Evolutionary conservation across 2,329 filamentous ascomycete species (phyloP).

Genomic region (Aureobasidium leucospermi): DNA sequence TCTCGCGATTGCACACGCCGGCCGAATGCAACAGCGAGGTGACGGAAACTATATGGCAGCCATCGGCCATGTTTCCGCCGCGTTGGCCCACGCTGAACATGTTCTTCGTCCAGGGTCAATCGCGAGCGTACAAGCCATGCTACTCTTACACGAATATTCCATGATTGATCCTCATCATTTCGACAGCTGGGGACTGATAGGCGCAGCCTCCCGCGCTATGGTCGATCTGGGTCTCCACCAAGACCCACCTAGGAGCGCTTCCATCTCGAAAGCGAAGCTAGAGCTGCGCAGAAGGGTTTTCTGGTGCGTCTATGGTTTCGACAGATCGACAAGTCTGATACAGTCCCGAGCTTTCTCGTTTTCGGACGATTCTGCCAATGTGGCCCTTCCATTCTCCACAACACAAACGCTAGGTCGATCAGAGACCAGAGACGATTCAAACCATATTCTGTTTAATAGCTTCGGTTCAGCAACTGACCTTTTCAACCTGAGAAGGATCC

Average conservation of each 20-base stretch:
- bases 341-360: constrained; percentile 87
- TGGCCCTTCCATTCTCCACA: constrained; percentile 59
- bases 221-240: constrained; percentile 90
- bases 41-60: constrained; percentile 57
- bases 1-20: constrained; percentile 70
- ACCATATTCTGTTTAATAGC: constrained; percentile 43
- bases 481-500: constrained; percentile 74
- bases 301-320: constrained; percentile 82
- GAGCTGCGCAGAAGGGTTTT: constrained; percentile 79
- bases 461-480: constrained; percentile 68
- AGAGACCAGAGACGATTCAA: constrained; percentile 29
- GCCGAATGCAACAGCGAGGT: constrained; percentile 59
- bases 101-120: constrained; percentile 81
- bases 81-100: constrained; percentile 69
- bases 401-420: constrained; percentile 26
- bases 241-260: constrained; percentile 67
- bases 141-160: constrained; percentile 82
- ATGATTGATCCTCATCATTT: constrained; percentile 87
- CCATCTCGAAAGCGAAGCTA: constrained; percentile 60
- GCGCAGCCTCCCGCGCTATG: constrained; percentile 78
- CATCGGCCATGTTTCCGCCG: constrained; percentile 55
- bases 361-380: constrained; percentile 78
- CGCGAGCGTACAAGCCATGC: constrained; percentile 76
- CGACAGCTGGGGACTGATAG: constrained; percentile 88
- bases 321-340: constrained; percentile 84